These are phyloP conservation scores for Hibiscus trionum DNA, from an alignment of 345 rosid genomes.

Conservation along the genomic window DNA sequence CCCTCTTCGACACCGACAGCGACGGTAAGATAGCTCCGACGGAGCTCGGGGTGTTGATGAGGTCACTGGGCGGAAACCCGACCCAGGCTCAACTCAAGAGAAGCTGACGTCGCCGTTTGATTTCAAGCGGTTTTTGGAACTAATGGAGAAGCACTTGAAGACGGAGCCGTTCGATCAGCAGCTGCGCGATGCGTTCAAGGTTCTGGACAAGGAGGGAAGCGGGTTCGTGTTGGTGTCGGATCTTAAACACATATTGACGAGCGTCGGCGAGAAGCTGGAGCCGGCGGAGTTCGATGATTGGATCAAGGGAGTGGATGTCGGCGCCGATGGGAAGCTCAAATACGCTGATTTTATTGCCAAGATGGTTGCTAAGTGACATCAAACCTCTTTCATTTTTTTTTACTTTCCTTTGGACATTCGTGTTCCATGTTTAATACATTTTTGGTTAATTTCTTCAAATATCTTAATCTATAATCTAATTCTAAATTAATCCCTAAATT, in stretches of 20 bases:
- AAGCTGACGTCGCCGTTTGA: constrained; percentile 70
- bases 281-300: constrained; percentile 92
- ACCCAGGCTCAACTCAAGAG: constrained; percentile 54
- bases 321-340: constrained; percentile 78
- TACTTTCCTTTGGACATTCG: too few relatives aligned
- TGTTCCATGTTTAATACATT: too few relatives aligned
- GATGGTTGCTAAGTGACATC: constrained; percentile 84
- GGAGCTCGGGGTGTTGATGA: constrained; percentile 87
- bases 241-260: constrained; percentile 84
- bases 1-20: constrained; percentile 83
- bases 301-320: constrained; percentile 92
- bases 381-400: constrained; percentile 7
- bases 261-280: constrained; percentile 87
- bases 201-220: constrained; percentile 78
- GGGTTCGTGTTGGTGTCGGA: constrained; percentile 80
- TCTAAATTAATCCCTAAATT: too few relatives aligned
- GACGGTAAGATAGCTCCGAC: constrained; percentile 93
- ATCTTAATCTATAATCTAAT: too few relatives aligned
- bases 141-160: constrained; percentile 80
- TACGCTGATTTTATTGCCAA: constrained; percentile 86
- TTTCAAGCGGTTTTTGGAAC: constrained; percentile 76
- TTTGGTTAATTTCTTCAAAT: too few relatives aligned
- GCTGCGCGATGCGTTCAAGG: constrained; percentile 92
- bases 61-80: constrained; percentile 95
- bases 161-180: constrained; percentile 93